A percentile compares a stretch with the other conserved stretches of the same genome.
These are phyloP conservation scores for Suhomyces guaymorum DNA, from an alignment of 1,139 yeast species.

Conservation along the genomic window DNA sequence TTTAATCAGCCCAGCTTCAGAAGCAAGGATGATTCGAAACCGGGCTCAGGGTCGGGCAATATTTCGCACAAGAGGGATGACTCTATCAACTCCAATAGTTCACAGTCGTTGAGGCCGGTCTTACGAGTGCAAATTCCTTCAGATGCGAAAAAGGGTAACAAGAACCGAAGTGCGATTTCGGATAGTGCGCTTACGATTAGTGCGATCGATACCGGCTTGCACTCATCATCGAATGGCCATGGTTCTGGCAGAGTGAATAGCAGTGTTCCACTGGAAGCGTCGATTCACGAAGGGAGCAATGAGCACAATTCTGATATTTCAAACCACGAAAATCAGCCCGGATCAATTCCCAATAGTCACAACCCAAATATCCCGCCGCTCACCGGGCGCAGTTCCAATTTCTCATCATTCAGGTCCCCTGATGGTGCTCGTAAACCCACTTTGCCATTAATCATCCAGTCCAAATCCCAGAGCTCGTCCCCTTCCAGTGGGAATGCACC, in stretches of 20 bases:
- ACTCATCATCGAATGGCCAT: constrained; percentile 10
- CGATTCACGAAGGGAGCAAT: too few relatives aligned
- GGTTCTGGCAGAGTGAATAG: constrained; percentile 5
- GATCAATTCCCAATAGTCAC: too few relatives aligned
- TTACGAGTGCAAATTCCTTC: constrained; percentile 54
- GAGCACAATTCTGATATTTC: background rate
- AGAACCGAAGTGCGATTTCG: constrained; percentile 8
- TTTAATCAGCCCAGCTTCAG: constrained; percentile 24
- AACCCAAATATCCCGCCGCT: constrained; percentile 20
- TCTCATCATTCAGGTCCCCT: constrained; percentile 39
- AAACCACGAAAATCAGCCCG: background rate
- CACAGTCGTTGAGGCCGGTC: constrained; percentile 40
- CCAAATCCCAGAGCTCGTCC: constrained; percentile 46
- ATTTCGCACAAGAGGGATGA: constrained; percentile 17
- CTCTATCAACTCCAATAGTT: constrained; percentile 12
- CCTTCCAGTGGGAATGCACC: constrained; percentile 48
- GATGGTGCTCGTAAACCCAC: constrained; percentile 37
- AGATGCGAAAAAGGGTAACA: constrained; percentile 30
- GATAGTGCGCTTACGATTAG: constrained; percentile 42
- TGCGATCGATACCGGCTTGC: constrained; percentile 33
- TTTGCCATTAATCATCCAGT: constrained; percentile 41
- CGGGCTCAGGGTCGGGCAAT: background rate
- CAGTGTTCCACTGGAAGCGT: constrained; percentile 7
- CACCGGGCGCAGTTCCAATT: constrained; percentile 24
- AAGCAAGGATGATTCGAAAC: constrained; percentile 11